Base-by-base conservation (phyloP, 495 filamentous ascomycete species). In the Amphirosellinia nigrospora region DNA sequence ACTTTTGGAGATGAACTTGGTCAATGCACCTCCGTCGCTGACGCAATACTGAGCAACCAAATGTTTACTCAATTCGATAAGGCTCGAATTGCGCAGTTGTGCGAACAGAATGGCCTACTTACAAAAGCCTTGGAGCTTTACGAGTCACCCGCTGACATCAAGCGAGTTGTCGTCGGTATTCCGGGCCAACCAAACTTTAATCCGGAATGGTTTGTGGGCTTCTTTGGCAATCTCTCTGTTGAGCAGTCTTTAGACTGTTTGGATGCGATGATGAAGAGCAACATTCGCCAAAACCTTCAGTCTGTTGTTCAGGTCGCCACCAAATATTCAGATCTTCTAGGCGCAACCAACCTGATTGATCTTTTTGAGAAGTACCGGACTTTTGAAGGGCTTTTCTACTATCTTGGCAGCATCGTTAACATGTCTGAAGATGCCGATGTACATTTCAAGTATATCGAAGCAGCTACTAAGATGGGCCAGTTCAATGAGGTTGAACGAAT, bases 361-460 rank as follows among this genome's bases (percentile, higher is more conserved):
- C 88, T 99, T 3, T 89, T 99, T 65, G 96, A 99, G 84, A 97
- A 94, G 81, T 97, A 98, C 83, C 93, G 94, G 77, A 98, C 94
- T 38, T 90, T 93, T 36, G 96, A 99, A 80, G 96, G 96, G 78
- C 88, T 99, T 19, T 99, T 96, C 87, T 97, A 95, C 85, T 99
- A 97, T 82, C 88, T 99, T 64, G 95, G 94, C 62, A 96, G 94
- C 77, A 94, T 99, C 71, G 96, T 99, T 81, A 99, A 99, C 78
- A 82, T 99, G 30, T 96, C 92, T 70, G 93, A 98, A 80, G 96
- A 99, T 75, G 82, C 91, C 28, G 96, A 99, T 75, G 96, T 99
- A 48, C 89, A 93, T 80, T 99, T 97, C 90, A 99, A 99, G 86
- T 99, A 99, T 80, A 96, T 99, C 63, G 94, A 98, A 82, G 94